Evolutionary conservation across 2,329 filamentous ascomycete species (phyloP).

Genomic region (Diaporthe capsici): DNA sequence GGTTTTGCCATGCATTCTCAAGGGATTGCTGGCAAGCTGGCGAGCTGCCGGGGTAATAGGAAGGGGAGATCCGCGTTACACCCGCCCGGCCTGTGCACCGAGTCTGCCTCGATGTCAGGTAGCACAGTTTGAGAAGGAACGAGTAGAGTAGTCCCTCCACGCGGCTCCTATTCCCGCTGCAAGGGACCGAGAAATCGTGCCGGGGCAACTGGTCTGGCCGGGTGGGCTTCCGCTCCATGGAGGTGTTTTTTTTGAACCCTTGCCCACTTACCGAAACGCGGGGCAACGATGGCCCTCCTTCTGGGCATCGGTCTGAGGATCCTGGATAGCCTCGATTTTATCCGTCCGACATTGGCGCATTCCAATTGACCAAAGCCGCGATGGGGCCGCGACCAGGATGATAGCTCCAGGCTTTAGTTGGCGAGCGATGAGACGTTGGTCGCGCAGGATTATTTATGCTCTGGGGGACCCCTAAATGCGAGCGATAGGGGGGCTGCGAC

Average conservation of each 20-base stretch:
- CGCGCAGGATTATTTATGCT: conserved; percentile 22
- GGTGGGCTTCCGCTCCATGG: conserved; percentile 1
- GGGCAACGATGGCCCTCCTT: conserved; percentile 14
- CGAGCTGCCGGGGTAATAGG: conserved; percentile 11
- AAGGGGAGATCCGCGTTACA: conserved; percentile 18
- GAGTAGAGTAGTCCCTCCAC: not conserved
- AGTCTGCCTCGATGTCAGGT: not conserved
- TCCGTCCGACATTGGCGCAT: conserved; percentile 17
- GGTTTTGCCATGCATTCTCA: not conserved
- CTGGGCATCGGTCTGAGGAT: conserved; percentile 11
- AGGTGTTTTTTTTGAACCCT: not conserved
- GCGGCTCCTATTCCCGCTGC: not conserved
- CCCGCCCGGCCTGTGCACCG: conserved; percentile 1
- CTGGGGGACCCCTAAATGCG: conserved; percentile 16
- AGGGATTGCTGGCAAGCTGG: not conserved
- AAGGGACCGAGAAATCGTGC: not conserved
- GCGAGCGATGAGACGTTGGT: conserved; percentile 25
- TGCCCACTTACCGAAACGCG: conserved; percentile 32
- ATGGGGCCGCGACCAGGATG: conserved; percentile 17
- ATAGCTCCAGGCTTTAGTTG: conserved; percentile 6
- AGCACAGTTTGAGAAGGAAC: not conserved
- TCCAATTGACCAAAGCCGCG: not conserved
- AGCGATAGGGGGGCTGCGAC: not conserved
- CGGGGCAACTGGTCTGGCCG: conserved; percentile 18
- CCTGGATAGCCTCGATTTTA: conserved; percentile 24